Percentiles rank a stretch among this genome's conserved stretches.
phyloP scores from a whole-genome alignment of 352 stramenopile genomes.

The Phytophthora sansomeana region DNA sequence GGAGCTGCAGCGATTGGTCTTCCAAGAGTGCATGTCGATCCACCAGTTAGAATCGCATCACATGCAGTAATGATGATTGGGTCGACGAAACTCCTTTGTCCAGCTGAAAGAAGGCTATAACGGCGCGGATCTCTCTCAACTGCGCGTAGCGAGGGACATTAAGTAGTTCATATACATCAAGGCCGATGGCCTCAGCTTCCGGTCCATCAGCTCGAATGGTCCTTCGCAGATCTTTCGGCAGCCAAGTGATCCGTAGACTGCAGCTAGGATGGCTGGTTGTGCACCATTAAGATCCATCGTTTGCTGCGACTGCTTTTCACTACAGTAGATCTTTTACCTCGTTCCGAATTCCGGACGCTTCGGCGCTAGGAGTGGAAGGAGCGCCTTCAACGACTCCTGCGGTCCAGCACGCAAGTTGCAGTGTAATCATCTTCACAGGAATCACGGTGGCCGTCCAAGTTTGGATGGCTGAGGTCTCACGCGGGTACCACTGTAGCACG shows the following conservation, averaged over 20 bases:
- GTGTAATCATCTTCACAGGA: too few relatives aligned
- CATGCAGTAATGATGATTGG: slow-evolving; percentile 51
- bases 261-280: too few relatives aligned
- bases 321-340: too few relatives aligned
- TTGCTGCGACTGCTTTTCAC: too few relatives aligned
- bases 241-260: too few relatives aligned
- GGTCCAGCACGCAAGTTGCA: too few relatives aligned
- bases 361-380: too few relatives aligned
- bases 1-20: slow-evolving; percentile 84
- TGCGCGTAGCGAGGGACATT: slow-evolving; percentile 9
- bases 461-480: background rate
- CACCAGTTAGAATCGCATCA: slow-evolving; percentile 75
- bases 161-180: slow-evolving; percentile 38
- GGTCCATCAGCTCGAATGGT: slow-evolving; percentile 1
- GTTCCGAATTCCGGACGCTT: too few relatives aligned
- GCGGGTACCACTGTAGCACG: too few relatives aligned
- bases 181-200: slow-evolving; percentile 5
- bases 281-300: background rate
- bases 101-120: slow-evolving; percentile 16
- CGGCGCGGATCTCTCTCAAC: background rate
- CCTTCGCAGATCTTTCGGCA: too few relatives aligned
- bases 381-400: too few relatives aligned
- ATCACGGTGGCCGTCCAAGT: too few relatives aligned
- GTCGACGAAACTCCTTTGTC: background rate
- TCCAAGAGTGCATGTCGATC: slow-evolving; percentile 79